Evolutionary conservation across 805 yeast genomes (phyloP).

Genomic region (Candida golubevii): DNA sequence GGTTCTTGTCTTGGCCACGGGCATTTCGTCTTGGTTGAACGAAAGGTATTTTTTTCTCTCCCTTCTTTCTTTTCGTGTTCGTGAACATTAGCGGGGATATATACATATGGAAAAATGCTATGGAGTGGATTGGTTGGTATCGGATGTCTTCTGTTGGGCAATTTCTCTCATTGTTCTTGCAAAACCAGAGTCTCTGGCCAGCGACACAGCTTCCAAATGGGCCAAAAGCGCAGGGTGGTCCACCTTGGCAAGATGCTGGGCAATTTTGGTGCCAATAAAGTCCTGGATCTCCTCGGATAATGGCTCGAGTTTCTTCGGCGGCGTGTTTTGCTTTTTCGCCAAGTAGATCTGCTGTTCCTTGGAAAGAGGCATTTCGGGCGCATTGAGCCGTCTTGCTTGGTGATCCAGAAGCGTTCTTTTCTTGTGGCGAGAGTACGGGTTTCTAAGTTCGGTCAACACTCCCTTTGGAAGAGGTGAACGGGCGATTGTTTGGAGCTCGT

Average conservation of each 20-base stretch:
- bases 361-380: conserved; percentile 77
- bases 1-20: no score
- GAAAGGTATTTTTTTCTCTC: no score
- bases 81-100: no score
- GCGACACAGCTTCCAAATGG: conserved; percentile 39
- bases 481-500: conserved; percentile 62
- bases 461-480: conserved; percentile 65
- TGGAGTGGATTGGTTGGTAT: no score
- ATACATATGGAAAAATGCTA: no score
- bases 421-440: conserved; percentile 68
- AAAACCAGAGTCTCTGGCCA: conserved; percentile 25
- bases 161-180: conserved; percentile 24
- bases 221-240: conserved; percentile 31
- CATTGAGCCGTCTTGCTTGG: conserved; percentile 57
- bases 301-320: conserved; percentile 29
- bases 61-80: no score
- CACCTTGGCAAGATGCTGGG: conserved; percentile 34
- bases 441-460: conserved; percentile 66
- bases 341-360: conserved; percentile 57
- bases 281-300: conserved; percentile 52
- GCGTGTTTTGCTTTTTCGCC: conserved; percentile 45
- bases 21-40: no score
- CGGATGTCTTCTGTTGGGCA: conserved; percentile 7
- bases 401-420: conserved; percentile 48
- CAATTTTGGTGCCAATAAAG: conserved; percentile 49